Evolutionary conservation across 1,284 basidiomycete genomes (phyloP).

Genomic region (Cerioporus squamosus): DNA sequence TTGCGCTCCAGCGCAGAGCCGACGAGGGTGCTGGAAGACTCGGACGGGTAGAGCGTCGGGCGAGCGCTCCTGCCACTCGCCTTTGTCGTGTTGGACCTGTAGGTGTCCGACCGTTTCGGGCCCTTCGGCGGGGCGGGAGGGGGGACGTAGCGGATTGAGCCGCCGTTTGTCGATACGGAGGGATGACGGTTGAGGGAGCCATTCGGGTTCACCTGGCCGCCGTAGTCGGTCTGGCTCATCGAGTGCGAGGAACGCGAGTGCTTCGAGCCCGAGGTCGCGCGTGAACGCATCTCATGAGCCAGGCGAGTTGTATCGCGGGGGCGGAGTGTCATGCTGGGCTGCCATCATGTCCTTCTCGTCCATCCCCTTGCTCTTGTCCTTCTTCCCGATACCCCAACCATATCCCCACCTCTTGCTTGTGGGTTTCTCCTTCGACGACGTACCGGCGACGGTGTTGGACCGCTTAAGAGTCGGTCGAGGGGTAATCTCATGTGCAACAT

Average conservation of each 20-base stretch:
- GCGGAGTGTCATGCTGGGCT: slow-evolving; percentile 33
- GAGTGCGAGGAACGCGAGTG: slow-evolving; percentile 32
- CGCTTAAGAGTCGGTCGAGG: slow-evolving; percentile 24
- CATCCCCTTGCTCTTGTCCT: slow-evolving; percentile 49
- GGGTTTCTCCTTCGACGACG: slow-evolving; percentile 18
- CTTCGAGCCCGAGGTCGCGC: slow-evolving; percentile 34
- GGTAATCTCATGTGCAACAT: slow-evolving; percentile 35
- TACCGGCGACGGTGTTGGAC: slow-evolving; percentile 29
- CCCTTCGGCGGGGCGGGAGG: slow-evolving; percentile 24
- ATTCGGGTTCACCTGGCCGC: slow-evolving; percentile 20
- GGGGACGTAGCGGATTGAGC: slow-evolving; percentile 17
- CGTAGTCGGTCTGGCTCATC: neutral
- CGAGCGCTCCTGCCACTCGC: slow-evolving; percentile 33
- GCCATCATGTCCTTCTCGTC: slow-evolving; percentile 41
- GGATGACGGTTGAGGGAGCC: slow-evolving; percentile 10
- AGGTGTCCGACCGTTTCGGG: slow-evolving; percentile 32
- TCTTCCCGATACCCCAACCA: slow-evolving; percentile 70
- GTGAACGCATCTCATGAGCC: slow-evolving; percentile 26
- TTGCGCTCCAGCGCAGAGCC: slow-evolving; percentile 74
- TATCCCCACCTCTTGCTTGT: slow-evolving; percentile 53
- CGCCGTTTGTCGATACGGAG: slow-evolving; percentile 16
- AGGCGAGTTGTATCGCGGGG: slow-evolving; percentile 42
- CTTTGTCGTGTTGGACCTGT: slow-evolving; percentile 31
- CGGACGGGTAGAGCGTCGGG: slow-evolving; percentile 53
- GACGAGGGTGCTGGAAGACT: slow-evolving; percentile 72